These are phyloP conservation scores for Hypoxylon lenormandii DNA, from an alignment of 495 filamentous ascomycete genomes.

Conservation along the genomic window DNA sequence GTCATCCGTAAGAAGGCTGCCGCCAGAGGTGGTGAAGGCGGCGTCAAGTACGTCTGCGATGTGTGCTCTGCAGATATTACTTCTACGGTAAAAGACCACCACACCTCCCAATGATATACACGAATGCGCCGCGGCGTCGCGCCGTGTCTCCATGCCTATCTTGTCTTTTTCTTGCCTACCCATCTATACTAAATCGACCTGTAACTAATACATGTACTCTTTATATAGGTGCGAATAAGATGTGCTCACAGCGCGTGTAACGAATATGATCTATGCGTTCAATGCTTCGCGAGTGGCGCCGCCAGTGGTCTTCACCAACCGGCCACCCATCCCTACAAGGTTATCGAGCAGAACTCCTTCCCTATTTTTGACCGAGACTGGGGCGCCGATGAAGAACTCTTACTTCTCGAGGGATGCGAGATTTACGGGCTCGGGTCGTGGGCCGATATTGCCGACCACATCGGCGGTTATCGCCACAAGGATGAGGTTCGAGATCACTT, in stretches of 20 bases:
- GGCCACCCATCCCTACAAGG: slow-evolving; percentile 83
- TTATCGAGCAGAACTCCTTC: slow-evolving; percentile 97
- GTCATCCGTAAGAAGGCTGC: slow-evolving; percentile 97
- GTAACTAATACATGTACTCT: background rate
- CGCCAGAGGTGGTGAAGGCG: slow-evolving; percentile 86
- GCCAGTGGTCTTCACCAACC: slow-evolving; percentile 85
- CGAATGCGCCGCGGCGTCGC: background rate
- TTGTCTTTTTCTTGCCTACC: background rate
- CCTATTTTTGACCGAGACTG: slow-evolving; percentile 95
- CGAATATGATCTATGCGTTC: slow-evolving; percentile 97
- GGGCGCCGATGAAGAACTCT: slow-evolving; percentile 95
- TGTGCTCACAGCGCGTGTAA: slow-evolving; percentile 84
- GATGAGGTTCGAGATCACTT: slow-evolving; percentile 97
- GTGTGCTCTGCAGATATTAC: slow-evolving; percentile 95
- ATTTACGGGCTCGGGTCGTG: slow-evolving; percentile 96
- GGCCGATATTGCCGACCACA: slow-evolving; percentile 98
- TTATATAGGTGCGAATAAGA: slow-evolving; percentile 84
- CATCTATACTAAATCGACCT: background rate
- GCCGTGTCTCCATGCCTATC: slow-evolving; percentile 1
- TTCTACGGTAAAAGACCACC: slow-evolving; percentile 73
- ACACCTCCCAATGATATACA: too few relatives aligned
- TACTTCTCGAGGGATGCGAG: slow-evolving; percentile 94
- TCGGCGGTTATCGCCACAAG: slow-evolving; percentile 91
- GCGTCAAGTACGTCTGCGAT: slow-evolving; percentile 95
- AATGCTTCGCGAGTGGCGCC: slow-evolving; percentile 86